Evolutionary conservation across 176 grass and related monocot species (phyloP).

Genomic region (Ensete ventricosum): DNA sequence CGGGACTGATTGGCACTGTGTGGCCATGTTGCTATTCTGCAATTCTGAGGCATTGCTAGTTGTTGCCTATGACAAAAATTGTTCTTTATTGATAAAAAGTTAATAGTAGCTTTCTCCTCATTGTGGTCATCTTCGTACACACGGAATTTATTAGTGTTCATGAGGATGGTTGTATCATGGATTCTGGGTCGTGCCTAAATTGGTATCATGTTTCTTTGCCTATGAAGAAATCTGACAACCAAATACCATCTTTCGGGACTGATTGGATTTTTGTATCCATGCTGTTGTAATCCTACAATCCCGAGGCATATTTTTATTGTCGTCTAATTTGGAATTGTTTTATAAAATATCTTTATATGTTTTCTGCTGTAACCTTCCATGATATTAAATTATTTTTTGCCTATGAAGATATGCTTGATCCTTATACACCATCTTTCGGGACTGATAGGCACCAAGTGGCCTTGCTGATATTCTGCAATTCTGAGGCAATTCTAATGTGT

Average conservation of each 20-base stretch:
- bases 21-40: neutral
- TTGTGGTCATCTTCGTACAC: no score
- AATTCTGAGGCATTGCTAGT: neutral
- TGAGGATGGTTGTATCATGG: no score
- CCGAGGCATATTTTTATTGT: neutral
- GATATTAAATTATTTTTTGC: neutral
- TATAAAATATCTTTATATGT: neutral
- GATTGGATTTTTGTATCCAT: neutral
- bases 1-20: neutral
- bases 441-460: neutral
- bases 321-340: neutral
- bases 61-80: no score
- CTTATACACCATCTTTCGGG: slow-evolving; percentile 2
- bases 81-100: no score
- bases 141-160: no score
- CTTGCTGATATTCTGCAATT: slow-evolving; percentile 1
- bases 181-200: no score
- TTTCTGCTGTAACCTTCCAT: neutral
- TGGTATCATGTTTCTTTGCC: neutral
- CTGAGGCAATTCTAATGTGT: neutral
- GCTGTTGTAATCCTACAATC: neutral
- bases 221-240: neutral
- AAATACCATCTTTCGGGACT: slow-evolving; percentile 18
- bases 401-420: neutral
- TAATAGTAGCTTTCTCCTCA: no score